These are phyloP conservation scores for Lactarius sp. DNA, from an alignment of 768 basidiomycete species.

Conservation along the genomic window DNA sequence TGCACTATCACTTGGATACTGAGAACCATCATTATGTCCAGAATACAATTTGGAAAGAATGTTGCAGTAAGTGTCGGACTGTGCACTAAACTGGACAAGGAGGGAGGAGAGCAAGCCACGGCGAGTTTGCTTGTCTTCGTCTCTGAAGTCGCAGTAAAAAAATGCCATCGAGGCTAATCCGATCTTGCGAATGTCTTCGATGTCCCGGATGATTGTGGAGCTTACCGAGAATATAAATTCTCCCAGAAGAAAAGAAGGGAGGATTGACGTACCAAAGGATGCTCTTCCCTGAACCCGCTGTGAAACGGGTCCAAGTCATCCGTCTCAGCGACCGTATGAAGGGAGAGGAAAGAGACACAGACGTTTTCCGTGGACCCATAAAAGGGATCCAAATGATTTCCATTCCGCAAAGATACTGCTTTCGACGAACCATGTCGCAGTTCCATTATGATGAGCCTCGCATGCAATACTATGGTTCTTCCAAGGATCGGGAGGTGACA, in stretches of 20 bases:
- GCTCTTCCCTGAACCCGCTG: too few relatives aligned
- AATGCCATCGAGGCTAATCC: too few relatives aligned
- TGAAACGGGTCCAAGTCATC: too few relatives aligned
- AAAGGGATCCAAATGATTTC: too few relatives aligned
- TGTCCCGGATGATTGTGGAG: neutral
- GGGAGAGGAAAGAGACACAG: neutral
- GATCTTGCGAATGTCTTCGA: neutral
- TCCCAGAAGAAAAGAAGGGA: neutral
- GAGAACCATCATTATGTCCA: neutral
- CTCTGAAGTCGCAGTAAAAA: too few relatives aligned
- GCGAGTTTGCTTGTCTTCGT: neutral
- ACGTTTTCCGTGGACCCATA: too few relatives aligned
- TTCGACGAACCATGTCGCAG: neutral
- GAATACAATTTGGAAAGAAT: neutral
- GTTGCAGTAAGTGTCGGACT: neutral
- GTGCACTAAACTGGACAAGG: neutral
- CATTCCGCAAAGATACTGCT: neutral
- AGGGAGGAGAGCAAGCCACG: slow-evolving; percentile 1
- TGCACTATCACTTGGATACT: neutral
- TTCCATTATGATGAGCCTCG: too few relatives aligned
- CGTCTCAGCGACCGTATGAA: too few relatives aligned
- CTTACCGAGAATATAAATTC: neutral
- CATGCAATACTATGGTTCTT: neutral
- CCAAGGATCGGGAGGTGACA: slow-evolving; percentile 2
- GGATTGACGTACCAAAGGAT: neutral